Evolutionary conservation across 192 early-diverging fungal genomes (phyloP), one percentile per base, ranked within the genome.

Genomic region (Rhizophagus prolifer): DNA sequence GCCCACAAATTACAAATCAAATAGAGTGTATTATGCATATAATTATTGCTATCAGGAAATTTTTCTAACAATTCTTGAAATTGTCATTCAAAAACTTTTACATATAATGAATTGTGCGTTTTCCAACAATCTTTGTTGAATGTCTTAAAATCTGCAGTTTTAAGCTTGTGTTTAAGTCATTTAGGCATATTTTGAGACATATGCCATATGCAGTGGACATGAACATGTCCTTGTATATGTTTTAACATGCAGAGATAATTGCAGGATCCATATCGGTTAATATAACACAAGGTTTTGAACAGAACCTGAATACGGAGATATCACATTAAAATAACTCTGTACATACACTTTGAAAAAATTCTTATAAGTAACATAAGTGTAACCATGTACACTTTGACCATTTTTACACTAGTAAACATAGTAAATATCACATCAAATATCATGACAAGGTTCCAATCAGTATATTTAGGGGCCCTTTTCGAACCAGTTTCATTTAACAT

Each of bases 161-260:
- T 9, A 34, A 68, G 66, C 31, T 44, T 68, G 8, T 10, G 3
- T 38, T 68, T 68, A 9, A 68, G 66, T 10, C 9, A 4, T 44
- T 68, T 68, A 16, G n/a, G n/a, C 7, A 68, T 2, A 36, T 68
- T 68, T 36, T 68, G 16, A 9, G 9, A 34, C 4, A 68, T 44
- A 31, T 68, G 38, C 31, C n/a, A 68, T 10, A 68, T 68, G 21
- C 38, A 68, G 19, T 68, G 9, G 5, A 68, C 44, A n/a, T 68
- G 66, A 41, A 68, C 12, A 8, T 68, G n/a, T 44, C n/a, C 12
- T 34, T 34, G 1, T 41, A 41, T 68, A 68, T 36, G 1, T 4
- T 44, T 68, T 19, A 8, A 68, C 5, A 41, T 68, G 66, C 38
- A 19, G 36, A 6, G 14, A 31, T 19, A 0, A 34, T 68, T n/a